Base-by-base conservation (phyloP, 257 asterid species). In the Galeopsis tetrahit region DNA sequence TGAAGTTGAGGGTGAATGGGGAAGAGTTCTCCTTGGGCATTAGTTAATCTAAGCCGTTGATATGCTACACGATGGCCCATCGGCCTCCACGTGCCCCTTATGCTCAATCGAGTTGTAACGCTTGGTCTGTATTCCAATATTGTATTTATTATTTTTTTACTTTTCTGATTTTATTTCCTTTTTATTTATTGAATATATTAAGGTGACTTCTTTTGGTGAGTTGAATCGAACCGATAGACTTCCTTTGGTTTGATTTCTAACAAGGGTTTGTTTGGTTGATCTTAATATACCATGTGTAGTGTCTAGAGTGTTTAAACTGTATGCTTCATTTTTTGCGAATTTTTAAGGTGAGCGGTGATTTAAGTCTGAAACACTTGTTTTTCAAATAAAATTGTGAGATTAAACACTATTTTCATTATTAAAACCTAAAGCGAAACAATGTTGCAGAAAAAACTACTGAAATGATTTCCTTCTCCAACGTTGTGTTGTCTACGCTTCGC, bases 81-180 rank as follows among this genome's bases (percentile, higher is more conserved):
- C 7, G 28, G 55, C n/a, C 35, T 55, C 80, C 80, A 70, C 80
- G 76, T 76, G 72, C 68, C 52, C 43, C 32, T 32, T 8, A 9
- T 35, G 58, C 46, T 17, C 34, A 32, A 14, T 34, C 42, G 17
- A 13, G 13, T 11, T 6, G 1, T 53, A 76, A 69, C 80, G 69
- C 75, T 39, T 5, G 32, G 28, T 59, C 28, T 21, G 48, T 53
- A 60, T 52, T 2, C 8, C 3, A n/a, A 10, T 21, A 21, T 70
- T 40, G 6, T 35, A 33, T 17, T 60, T 49, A 49, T 49, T 49
- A 49, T 5, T 68, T 61, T 44, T 61, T 44, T 7, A 14, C 2
- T 38, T 15, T n/a, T 31, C 15, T 2, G 21, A 9, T 63, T 14
- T 40, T 4, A 36, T 63, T 61, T 61, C 33, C 64, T 58, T 58